Evolutionary conservation across 148 eudicot genomes (phyloP), one percentile per base, ranked within the genome.

Genomic region (Fagopyrum esculentum): DNA sequence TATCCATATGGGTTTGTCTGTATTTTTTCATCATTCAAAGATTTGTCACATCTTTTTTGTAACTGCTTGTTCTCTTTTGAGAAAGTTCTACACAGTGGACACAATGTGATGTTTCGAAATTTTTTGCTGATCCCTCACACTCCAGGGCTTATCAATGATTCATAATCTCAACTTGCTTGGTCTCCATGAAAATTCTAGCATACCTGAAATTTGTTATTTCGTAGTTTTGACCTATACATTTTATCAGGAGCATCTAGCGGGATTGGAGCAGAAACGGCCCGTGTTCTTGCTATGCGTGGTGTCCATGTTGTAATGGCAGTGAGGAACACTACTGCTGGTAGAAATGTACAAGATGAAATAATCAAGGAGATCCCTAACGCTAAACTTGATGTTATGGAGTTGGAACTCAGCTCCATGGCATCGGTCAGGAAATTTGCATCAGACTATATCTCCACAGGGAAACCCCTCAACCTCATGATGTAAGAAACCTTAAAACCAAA

Each of bases 231-330:
- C 10, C n/a, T 63, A 6, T 63, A 11, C 26, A 40, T n/a, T 66
- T 40, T 40, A 35, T 15, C 85, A 90, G 97, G 97, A 78, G 97
- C 92, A 61, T 90, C 97, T 43, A 90, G 95, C 75, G 97, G 97
- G 40, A 92, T 92, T 81, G 97, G 97, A 8, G 78, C 86, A 6
- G 97, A 90, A 84, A 92, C 97, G 46, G 80, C 97, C 2, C 90
- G 97, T 45, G 93, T 92, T 50, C 97, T 92, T 77, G 98, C 98
- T 35, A 74, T 89, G 73, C 96, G 91, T n/a, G 98, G 98, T 74
- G 98, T 86, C 51, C 90, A 90, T 83, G 96, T 92, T 49, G 86
- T 90, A 75, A 93, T 93, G 93, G 98, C 83, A 8, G 90, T 93
- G 64, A 80, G 98, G 74, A 88, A 89, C 79, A 52, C 89, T 78